Evolutionary conservation across 2,329 filamentous ascomycete species (phyloP), one percentile per base, ranked within the genome.

Genomic region (Camillea tinctor): DNA sequence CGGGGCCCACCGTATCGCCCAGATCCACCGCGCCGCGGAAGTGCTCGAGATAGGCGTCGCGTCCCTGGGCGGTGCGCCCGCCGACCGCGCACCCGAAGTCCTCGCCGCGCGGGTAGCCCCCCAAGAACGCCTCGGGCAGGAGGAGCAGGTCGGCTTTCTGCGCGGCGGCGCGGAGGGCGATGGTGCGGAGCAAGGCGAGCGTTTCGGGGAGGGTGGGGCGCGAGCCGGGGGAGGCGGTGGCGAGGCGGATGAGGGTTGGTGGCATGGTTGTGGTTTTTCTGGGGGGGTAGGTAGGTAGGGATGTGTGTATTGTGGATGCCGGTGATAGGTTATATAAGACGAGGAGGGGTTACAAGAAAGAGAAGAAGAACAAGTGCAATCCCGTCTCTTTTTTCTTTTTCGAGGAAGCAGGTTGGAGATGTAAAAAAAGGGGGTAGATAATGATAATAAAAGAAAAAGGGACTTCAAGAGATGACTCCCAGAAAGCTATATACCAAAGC

Each of bases 61-160:
- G 84, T 4, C 93, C 93, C 54, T 81, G 90, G 2, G 83, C 79
- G 0, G 84, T 82, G 44, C 93, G 87, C 17, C 82, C 80, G 3
- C 93, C 93, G 5, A 97, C 81, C 1, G 84, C 82, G 52, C 87
- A 87, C 4, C 93, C 93, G 70, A 97, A 97, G 55, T 80, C 80
- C 63, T 88, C 88, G 19, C 89, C 92, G 11, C 93, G 89, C 19
- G 94, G 94, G 72, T 97, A 97, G 1, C 93, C 94, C 52, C 94
- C 94, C 1, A 97, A 83, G 72, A 92, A 97, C 21, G 93, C 93
- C 79, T 98, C 93, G 0, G 94, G 94, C 62, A 97, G 93, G 56
- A 97, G 86, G 24, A 97, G 81, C 54, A 97, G 81, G 73, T 95
- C 81, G 48, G 85, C 77, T 2, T 71, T 67, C 58, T 77, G 71